phyloP scores from a whole-genome alignment of 2,329 filamentous ascomycete species.

The Myriosclerotinia duriaeana region DNA sequence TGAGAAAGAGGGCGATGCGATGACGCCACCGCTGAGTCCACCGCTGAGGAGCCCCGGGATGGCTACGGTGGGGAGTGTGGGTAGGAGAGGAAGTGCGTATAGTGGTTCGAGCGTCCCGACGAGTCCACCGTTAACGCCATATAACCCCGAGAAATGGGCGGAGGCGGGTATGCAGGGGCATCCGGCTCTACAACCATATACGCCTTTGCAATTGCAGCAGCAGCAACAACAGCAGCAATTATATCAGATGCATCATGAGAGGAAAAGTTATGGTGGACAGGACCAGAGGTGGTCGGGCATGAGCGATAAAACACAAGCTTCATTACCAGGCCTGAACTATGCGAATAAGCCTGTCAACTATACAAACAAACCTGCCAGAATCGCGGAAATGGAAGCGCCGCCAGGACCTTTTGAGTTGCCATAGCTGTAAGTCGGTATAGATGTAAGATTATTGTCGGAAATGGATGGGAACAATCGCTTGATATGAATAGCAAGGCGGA shows the following conservation, averaged over 20 bases:
- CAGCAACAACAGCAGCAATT: background rate
- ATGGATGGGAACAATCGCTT: background rate
- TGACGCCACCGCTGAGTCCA: constrained; percentile 17
- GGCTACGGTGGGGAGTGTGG: constrained; percentile 2
- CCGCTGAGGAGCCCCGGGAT: constrained; percentile 13
- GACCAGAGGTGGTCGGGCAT: constrained; percentile 13
- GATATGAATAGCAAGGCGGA: background rate
- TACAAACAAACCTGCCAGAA: background rate
- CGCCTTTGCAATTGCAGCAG: constrained; percentile 8
- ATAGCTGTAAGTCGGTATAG: background rate
- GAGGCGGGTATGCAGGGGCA: constrained; percentile 9
- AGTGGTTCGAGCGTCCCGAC: background rate
- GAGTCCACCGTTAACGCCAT: constrained; percentile 18
- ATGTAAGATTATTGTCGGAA: background rate
- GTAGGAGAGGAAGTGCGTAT: constrained; percentile 16
- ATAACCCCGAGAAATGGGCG: constrained; percentile 20
- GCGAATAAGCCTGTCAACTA: constrained; percentile 12
- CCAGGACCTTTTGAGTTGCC: constrained; percentile 13
- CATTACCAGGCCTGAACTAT: background rate
- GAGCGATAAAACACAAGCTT: constrained; percentile 11
- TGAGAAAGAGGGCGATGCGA: background rate
- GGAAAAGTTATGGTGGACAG: constrained; percentile 9
- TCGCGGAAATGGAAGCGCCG: constrained; percentile 22
- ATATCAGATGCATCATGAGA: constrained; percentile 13
- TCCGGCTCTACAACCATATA: background rate